Base-by-base conservation (phyloP, 2,329 filamentous ascomycete species). In the Davidsoniella neocaledoniae region DNA sequence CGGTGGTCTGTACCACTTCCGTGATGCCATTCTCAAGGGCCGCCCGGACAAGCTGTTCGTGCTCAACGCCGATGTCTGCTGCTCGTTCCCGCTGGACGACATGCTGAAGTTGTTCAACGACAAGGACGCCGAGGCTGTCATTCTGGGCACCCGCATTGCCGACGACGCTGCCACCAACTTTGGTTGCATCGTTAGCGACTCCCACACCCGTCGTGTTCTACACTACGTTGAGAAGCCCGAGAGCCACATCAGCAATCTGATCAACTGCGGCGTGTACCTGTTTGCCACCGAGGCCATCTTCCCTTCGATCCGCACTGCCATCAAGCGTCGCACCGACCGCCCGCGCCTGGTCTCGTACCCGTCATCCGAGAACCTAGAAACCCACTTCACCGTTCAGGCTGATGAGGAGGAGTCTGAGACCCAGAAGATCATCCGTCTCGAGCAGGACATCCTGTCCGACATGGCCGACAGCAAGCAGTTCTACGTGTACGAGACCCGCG, bases 171-270 rank as follows among this genome's bases (percentile, higher is more conserved):
- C 91, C 29, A 83, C 77, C 59, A 96, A 96, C 73, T 98, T 96
- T 63, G 91, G 91, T 55, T 98, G 91, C 74, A 94, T 96, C 61
- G 91, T 96, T 51, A 91, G 85, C 50, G 91, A 98, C 66, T 71
- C 83, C 41, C 86, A 95, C 68, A 94, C 85, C 56, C 88, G 90
- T 64, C 86, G 90, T 57, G 91, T 98, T 43, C 80, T 96, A 54
- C 91, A 98, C 71, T 96, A 98, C 68, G 91, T 98, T 64, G 91
- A 96, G 76, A 96, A 96, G 73, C 91, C 91, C 57, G 90, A 98
- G 67, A 87, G 84, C 50, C 85, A 94, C 67, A 95, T 98, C 67
- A 93, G 85, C 62, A 95, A 95, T 70, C 74, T 98, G 57, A 98
- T 98, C 75, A 98, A 96, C 74, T 96, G 91, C 66, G 91, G 91